These are phyloP conservation scores for Yamadazyma spencermartinsiae DNA, from an alignment of 1,139 yeast species.

Conservation along the genomic window DNA sequence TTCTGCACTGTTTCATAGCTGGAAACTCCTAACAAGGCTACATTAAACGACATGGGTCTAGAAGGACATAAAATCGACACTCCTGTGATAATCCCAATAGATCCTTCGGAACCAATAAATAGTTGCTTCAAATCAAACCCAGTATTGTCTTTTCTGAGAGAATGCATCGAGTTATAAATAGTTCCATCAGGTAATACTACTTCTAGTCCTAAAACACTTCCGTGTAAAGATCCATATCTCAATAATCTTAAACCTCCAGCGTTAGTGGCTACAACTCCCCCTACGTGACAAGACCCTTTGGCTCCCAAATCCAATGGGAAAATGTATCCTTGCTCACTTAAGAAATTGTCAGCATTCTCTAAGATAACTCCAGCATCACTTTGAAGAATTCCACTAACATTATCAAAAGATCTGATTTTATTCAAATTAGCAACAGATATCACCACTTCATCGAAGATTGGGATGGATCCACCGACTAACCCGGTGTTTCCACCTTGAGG, in stretches of 20 bases:
- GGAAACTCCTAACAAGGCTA: constrained; percentile 82
- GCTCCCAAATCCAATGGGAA: constrained; percentile 97
- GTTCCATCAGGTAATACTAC: constrained; percentile 91
- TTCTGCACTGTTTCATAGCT: constrained; percentile 80
- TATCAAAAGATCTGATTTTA: constrained; percentile 78
- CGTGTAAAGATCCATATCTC: constrained; percentile 91
- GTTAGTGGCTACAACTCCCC: constrained; percentile 94
- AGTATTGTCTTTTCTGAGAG: constrained; percentile 89
- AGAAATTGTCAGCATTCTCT: constrained; percentile 78
- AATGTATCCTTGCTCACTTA: constrained; percentile 80
- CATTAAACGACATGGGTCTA: constrained; percentile 85
- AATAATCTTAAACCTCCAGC: constrained; percentile 93
- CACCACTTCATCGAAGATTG: constrained; percentile 89
- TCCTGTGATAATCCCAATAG: constrained; percentile 87
- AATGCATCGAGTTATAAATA: constrained; percentile 72
- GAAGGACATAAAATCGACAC: constrained; percentile 88
- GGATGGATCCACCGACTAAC: constrained; percentile 91
- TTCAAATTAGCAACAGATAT: constrained; percentile 70
- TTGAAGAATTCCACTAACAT: constrained; percentile 80
- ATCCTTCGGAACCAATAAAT: constrained; percentile 92
- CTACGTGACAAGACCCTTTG: constrained; percentile 94
- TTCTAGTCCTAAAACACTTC: constrained; percentile 87
- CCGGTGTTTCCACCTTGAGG: constrained; percentile 99
- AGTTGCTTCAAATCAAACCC: constrained; percentile 91
- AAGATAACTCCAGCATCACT: constrained; percentile 90